Percentiles rank a stretch among this genome's conserved stretches.
Conservation (phyloP, 2,329 filamentous ascomycete species). For the Xylaria sp. region DNA sequence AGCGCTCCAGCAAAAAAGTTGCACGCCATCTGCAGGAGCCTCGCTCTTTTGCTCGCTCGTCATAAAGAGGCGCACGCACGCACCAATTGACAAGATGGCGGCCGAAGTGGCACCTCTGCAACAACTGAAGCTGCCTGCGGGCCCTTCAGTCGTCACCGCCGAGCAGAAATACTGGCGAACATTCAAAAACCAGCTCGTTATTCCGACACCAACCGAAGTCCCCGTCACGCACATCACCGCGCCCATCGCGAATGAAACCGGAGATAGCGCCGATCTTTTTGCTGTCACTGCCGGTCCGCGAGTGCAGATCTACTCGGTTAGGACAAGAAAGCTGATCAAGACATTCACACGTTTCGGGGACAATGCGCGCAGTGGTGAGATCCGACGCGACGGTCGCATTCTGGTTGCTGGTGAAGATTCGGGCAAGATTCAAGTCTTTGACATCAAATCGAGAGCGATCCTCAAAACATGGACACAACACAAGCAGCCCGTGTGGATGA, state of each 20-base stretch:
- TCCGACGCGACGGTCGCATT: slow-evolving; percentile 86
- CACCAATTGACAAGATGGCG: slow-evolving; percentile 65
- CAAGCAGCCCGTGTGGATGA: slow-evolving; percentile 91
- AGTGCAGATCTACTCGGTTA: slow-evolving; percentile 91
- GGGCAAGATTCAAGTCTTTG: slow-evolving; percentile 93
- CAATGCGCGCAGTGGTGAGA: slow-evolving; percentile 85
- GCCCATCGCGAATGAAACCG: slow-evolving; percentile 55
- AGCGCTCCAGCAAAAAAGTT: slow-evolving; percentile 18
- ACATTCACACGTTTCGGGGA: slow-evolving; percentile 94
- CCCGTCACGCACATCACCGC: slow-evolving; percentile 90
- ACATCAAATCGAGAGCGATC: slow-evolving; percentile 85
- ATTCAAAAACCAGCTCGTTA: slow-evolving; percentile 88
- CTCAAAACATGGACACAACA: slow-evolving; percentile 95
- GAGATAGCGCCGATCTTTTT: slow-evolving; percentile 70
- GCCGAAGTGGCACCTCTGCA: slow-evolving; percentile 82
- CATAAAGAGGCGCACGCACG: slow-evolving; percentile 14
- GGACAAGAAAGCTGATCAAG: slow-evolving; percentile 89
- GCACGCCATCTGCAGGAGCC: background rate
- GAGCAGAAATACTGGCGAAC: slow-evolving; percentile 97
- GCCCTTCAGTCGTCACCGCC: slow-evolving; percentile 81
- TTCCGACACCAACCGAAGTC: slow-evolving; percentile 88
- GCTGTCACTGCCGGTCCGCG: slow-evolving; percentile 93
- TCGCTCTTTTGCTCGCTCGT: slow-evolving; percentile 7
- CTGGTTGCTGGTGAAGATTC: slow-evolving; percentile 90
- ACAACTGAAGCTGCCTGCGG: slow-evolving; percentile 81